phyloP scores from a whole-genome alignment of 495 filamentous ascomycete species.

The Chlorociboria aeruginascens region DNA sequence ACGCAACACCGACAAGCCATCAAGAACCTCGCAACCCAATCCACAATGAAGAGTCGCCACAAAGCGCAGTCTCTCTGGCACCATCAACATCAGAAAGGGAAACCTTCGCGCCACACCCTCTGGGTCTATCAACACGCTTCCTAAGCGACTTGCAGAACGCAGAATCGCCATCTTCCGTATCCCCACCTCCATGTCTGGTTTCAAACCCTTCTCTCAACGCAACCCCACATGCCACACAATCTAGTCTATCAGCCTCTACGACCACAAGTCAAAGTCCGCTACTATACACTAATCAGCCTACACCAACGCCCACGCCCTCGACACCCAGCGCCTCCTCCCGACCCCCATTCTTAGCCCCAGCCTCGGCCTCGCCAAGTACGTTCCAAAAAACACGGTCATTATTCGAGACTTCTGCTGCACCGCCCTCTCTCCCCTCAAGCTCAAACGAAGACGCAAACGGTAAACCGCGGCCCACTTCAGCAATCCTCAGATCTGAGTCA shows the following conservation, averaged over 20 bases:
- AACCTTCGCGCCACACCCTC: not conserved
- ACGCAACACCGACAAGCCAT: slow-evolving; percentile 1
- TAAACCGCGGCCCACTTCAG: too few relatives aligned
- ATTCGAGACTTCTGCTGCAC: slow-evolving; percentile 7
- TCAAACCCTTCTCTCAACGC: not conserved
- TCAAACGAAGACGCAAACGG: too few relatives aligned
- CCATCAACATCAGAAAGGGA: not conserved
- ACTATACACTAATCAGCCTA: not conserved
- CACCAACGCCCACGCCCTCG: not conserved
- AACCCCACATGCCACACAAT: not conserved
- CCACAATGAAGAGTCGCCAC: not conserved
- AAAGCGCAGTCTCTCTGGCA: not conserved
- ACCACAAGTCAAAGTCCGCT: not conserved
- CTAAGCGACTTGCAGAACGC: not conserved
- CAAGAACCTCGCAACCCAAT: not conserved
- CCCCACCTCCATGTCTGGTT: slow-evolving; percentile 1
- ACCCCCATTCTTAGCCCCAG: not conserved
- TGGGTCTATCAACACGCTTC: not conserved
- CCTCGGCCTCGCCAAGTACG: not conserved
- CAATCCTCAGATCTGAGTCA: not conserved
- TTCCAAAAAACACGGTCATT: slow-evolving; percentile 15
- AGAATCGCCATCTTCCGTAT: not conserved
- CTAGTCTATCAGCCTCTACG: too few relatives aligned
- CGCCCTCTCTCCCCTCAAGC: not conserved
- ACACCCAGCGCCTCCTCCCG: not conserved